phyloP scores from a whole-genome alignment of 2,329 filamentous ascomycete genomes.

The Pseudocercospora musae region DNA sequence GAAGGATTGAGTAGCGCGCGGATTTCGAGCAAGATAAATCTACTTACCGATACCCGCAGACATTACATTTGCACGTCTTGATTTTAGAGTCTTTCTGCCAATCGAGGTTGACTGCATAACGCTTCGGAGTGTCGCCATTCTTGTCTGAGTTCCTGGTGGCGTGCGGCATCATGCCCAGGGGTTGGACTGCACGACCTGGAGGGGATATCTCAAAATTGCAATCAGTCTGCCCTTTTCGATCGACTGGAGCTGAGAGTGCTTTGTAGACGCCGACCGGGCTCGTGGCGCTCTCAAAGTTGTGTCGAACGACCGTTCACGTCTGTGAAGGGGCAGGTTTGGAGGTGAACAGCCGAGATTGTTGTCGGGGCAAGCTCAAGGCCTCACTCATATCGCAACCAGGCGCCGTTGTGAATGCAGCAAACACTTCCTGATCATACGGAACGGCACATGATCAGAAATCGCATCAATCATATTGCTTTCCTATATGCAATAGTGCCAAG shows the following conservation, averaged over 20 bases:
- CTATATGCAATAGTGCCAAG: neutral
- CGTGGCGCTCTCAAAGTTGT: no score
- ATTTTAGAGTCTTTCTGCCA: slow-evolving; percentile 1
- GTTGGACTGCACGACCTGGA: neutral
- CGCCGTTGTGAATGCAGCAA: neutral
- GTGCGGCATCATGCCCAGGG: neutral
- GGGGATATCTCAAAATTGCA: neutral
- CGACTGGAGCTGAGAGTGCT: no score
- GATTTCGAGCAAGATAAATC: neutral
- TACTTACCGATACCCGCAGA: neutral
- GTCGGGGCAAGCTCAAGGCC: neutral
- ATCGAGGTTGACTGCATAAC: neutral
- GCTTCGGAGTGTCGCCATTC: neutral
- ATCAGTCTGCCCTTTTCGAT: no score
- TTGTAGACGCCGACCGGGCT: no score
- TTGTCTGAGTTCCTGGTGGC: neutral
- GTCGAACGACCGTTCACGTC: no score
- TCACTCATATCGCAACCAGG: neutral
- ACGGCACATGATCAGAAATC: neutral
- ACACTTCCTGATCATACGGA: neutral
- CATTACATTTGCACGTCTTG: neutral
- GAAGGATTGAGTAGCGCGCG: neutral
- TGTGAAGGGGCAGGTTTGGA: neutral
- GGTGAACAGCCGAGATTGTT: neutral
- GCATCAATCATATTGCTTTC: neutral